Base-by-base conservation (phyloP, 1,139 yeast genomes). In the Yamadazyma dendronema region DNA sequence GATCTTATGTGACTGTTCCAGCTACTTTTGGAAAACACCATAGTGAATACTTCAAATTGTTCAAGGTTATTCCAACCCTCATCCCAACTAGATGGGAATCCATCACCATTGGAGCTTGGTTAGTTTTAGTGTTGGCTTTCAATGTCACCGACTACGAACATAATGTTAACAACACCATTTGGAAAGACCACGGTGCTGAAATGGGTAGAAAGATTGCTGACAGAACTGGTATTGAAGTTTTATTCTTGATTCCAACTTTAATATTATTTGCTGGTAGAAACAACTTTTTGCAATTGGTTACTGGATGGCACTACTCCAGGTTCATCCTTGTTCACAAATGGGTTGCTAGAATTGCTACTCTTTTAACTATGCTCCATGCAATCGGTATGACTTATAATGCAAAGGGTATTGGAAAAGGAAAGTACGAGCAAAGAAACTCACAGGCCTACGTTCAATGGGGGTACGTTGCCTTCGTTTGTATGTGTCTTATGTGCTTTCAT, bases 11-110 rank as follows among this genome's bases (percentile, higher is more conserved):
- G 25, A 51, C 74, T 1, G 46, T 79, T 30, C 81, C 84, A 2
- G 77, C 84, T 1, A 53, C 72, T 11, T 63, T 67, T 35, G 56
- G 57, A 6, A 56, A 57, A 34, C 59, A 59, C 9, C 83, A 77
- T 47, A 67, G 72, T 31, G 62, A 66, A 31, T 61, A 66, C 37
- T 51, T 53, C 31, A 54, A 59, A 22, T 45, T 57, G 15, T 56
- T 62, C 31, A 57, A 61, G 6, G 44, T 61, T 26, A 52, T 65
- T 33, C 59, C 67, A 53, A 43, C 54, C 54, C 22, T 71, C 25
- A 48, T 81, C 19, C 95, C 95, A 1, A 79, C 89, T 1, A 70
- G 94, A 45, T 61, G 76, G 46, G 94, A 83, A 56, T 49, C 79
- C 0, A 46, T 77, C 9, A 60, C 77, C 39, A 62, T 82, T 21